Percentiles rank a stretch among this genome's conserved stretches.
Evolutionary conservation across 305 asterid species (phyloP).

Genomic region (Plantago coronopus): DNA sequence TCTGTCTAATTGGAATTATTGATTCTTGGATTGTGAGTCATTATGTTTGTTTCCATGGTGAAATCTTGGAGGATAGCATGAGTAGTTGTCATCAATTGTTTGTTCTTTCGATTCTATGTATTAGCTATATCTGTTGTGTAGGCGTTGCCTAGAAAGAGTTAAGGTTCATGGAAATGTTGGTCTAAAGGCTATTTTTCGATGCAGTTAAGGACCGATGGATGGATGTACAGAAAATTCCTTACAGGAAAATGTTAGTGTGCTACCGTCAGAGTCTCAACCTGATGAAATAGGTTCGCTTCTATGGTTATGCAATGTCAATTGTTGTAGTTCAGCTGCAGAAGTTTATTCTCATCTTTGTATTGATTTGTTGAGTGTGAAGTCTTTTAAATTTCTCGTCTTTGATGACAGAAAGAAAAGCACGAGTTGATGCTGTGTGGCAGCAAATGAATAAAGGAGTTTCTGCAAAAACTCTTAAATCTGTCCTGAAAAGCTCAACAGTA

Average conservation of each 20-base stretch:
- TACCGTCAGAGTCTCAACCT: constrained; percentile 31
- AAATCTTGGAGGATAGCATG: no score
- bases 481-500: constrained; percentile 30
- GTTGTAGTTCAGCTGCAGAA: background rate
- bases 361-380: background rate
- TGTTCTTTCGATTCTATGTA: no score
- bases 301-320: constrained; percentile 9
- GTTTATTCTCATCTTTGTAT: background rate
- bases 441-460: constrained; percentile 92
- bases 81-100: no score
- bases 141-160: no score
- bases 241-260: constrained; percentile 38
- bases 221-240: constrained; percentile 31
- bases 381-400: background rate
- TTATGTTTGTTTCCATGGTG: no score
- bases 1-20: no score
- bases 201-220: constrained; percentile 35
- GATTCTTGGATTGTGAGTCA: no score
- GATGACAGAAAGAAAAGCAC: constrained; percentile 66
- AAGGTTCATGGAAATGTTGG: no score
- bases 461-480: constrained; percentile 50
- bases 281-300: constrained; percentile 54
- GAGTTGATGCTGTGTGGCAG: constrained; percentile 82
- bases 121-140: no score
- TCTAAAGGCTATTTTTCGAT: background rate